phyloP scores from a whole-genome alignment of 495 filamentous ascomycete genomes.

The Bryoglossum gracile region DNA sequence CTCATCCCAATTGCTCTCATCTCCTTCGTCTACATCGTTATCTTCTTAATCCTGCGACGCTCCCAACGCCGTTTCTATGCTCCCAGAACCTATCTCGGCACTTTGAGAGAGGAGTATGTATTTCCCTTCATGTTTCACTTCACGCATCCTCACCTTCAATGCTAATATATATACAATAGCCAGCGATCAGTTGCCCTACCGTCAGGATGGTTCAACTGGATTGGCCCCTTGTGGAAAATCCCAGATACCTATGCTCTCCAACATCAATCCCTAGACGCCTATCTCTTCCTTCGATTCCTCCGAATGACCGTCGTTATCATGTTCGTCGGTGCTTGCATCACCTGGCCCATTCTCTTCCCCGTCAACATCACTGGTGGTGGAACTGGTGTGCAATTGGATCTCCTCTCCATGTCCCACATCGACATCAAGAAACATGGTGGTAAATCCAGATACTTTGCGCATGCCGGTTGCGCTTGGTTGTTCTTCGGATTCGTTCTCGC shows the following conservation, averaged over 20 bases:
- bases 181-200: conserved; percentile 63
- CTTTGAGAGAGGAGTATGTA: conserved; percentile 54
- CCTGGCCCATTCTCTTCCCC: conserved; percentile 80
- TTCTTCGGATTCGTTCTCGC: conserved; percentile 85
- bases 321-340: conserved; percentile 73
- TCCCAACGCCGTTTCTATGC: conserved; percentile 73
- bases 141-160: background rate
- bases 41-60: conserved; percentile 73
- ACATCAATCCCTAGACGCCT: conserved; percentile 84
- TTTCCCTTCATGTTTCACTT: background rate
- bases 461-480: conserved; percentile 62
- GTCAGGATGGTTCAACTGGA: conserved; percentile 67
- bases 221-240: conserved; percentile 67
- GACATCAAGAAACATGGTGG: conserved; percentile 33
- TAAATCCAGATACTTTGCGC: conserved; percentile 66
- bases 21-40: conserved; percentile 52
- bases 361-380: conserved; percentile 77
- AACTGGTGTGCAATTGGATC: conserved; percentile 57
- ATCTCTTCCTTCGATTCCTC: conserved; percentile 79
- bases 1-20: conserved; percentile 61
- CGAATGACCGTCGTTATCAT: conserved; percentile 63
- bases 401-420: conserved; percentile 74
- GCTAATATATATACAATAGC: conserved; percentile 31
- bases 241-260: conserved; percentile 80
- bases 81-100: conserved; percentile 80